Conservation (phyloP, 768 basidiomycete species). For the Gymnopilus junonius region DNA sequence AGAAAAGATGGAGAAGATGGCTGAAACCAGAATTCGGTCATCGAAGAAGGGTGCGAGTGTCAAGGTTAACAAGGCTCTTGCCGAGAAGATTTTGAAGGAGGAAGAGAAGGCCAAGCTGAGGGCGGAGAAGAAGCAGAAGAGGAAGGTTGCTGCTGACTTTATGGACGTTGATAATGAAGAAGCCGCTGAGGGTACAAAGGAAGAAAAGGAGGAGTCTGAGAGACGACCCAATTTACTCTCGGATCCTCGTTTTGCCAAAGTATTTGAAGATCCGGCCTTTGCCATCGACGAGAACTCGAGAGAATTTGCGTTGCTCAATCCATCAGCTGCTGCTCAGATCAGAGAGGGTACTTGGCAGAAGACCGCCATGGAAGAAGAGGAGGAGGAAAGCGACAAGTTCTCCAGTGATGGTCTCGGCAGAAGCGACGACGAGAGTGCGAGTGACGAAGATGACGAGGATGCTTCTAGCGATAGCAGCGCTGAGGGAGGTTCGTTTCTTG, state of each 20-base stretch:
- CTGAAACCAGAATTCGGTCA: slow-evolving; percentile 89
- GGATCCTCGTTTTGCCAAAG: slow-evolving; percentile 87
- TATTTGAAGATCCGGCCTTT: slow-evolving; percentile 93
- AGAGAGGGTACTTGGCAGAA: slow-evolving; percentile 56
- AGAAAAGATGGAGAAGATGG: slow-evolving; percentile 91
- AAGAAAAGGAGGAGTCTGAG: slow-evolving; percentile 35
- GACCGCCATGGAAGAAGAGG: slow-evolving; percentile 89
- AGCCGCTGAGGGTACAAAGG: slow-evolving; percentile 22
- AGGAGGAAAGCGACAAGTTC: slow-evolving; percentile 79
- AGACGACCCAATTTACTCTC: slow-evolving; percentile 60
- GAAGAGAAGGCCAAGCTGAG: slow-evolving; percentile 63
- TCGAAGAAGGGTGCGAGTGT: slow-evolving; percentile 65
- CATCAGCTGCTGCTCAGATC: slow-evolving; percentile 72
- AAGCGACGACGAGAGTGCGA: slow-evolving; percentile 28
- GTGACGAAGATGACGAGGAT: slow-evolving; percentile 19
- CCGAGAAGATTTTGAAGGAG: slow-evolving; percentile 77
- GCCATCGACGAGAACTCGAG: slow-evolving; percentile 86
- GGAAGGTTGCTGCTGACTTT: slow-evolving; percentile 36
- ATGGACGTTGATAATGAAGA: slow-evolving; percentile 42
- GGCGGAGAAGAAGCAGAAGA: slow-evolving; percentile 57
- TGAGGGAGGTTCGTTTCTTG: slow-evolving; percentile 49
- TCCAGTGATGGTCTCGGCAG: slow-evolving; percentile 62
- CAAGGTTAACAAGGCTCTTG: slow-evolving; percentile 81
- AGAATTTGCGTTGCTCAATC: slow-evolving; percentile 94
- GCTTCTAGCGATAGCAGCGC: slow-evolving; percentile 52